These are phyloP conservation scores for Coemansia aciculifera DNA, from an alignment of 192 early-diverging fungal species.

Conservation along the genomic window DNA sequence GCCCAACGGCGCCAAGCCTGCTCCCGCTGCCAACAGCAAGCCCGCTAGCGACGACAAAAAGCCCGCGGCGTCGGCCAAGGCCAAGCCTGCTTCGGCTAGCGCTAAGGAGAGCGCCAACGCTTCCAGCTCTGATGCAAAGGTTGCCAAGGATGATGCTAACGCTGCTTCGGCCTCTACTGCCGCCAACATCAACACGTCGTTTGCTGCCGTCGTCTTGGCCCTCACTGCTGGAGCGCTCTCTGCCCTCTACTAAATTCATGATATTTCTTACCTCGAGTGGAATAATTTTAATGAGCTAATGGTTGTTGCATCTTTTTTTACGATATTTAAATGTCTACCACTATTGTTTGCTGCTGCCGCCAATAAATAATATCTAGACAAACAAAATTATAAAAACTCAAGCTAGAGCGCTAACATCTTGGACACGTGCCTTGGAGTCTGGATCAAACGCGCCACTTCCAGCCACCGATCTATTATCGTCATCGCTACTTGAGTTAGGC, in stretches of 20 bases:
- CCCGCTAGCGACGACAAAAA: conserved; percentile 21
- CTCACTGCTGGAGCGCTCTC: conserved; percentile 25
- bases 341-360: not conserved
- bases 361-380: not conserved
- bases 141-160: conserved; percentile 22
- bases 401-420: not conserved
- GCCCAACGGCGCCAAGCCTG: conserved; percentile 6
- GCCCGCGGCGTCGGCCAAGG: conserved; percentile 17
- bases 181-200: conserved; percentile 11
- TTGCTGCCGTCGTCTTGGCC: conserved; percentile 36
- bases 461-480: not conserved
- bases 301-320: not conserved
- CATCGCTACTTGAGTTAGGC: not conserved
- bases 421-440: not conserved
- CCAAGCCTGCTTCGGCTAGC: conserved; percentile 16
- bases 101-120: conserved; percentile 10
- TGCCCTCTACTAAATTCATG: conserved; percentile 24
- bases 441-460: not conserved
- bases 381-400: not conserved
- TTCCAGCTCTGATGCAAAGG: conserved; percentile 11
- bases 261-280: not conserved
- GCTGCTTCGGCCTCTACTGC: conserved; percentile 14
- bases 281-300: not conserved
- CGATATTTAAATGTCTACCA: not conserved
- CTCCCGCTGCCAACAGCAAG: not conserved